These are phyloP conservation scores for Eimeria zaria DNA, from an alignment of 169 alveolate species.

Conservation along the genomic window DNA sequence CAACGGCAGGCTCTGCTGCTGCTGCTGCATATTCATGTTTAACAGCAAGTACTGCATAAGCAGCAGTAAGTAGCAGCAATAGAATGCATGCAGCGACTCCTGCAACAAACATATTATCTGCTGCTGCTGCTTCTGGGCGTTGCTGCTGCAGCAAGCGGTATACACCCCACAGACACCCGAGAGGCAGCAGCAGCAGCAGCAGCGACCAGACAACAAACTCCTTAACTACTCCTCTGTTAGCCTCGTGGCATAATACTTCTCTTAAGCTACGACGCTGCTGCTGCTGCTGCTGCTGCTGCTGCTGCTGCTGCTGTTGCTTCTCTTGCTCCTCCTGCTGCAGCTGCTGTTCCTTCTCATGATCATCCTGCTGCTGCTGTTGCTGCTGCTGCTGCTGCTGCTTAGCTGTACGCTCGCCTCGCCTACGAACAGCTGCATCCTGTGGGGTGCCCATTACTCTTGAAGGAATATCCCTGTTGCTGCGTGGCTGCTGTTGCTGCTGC, in stretches of 20 bases:
- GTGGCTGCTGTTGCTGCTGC: conserved; percentile 36
- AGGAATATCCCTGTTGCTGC: neutral
- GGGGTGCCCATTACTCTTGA: conserved; percentile 14
- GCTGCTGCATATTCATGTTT: conserved; percentile 47
- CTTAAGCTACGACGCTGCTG: conserved; percentile 4
- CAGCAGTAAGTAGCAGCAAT: conserved; percentile 24
- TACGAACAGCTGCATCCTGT: conserved; percentile 10
- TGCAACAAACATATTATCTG: conserved; percentile 29
- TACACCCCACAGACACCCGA: neutral
- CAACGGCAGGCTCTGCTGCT: neutral
- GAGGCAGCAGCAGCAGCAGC: conserved; percentile 62
- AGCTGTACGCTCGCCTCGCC: conserved; percentile 36
- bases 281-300: conserved; percentile 35
- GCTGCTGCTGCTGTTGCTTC: conserved; percentile 28
- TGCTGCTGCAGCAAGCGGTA: conserved; percentile 42
- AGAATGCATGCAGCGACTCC: conserved; percentile 11
- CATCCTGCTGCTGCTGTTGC: conserved; percentile 12
- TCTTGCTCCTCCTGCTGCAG: neutral
- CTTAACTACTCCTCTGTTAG: neutral
- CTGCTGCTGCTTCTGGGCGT: conserved; percentile 41
- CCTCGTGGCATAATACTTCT: neutral
- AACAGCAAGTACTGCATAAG: conserved; percentile 14
- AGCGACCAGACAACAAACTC: conserved; percentile 6
- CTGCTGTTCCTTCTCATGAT: conserved; percentile 16
- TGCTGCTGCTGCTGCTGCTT: neutral